Base-by-base conservation (phyloP, 345 rosid genomes). In the Camelina sativa region DNA sequence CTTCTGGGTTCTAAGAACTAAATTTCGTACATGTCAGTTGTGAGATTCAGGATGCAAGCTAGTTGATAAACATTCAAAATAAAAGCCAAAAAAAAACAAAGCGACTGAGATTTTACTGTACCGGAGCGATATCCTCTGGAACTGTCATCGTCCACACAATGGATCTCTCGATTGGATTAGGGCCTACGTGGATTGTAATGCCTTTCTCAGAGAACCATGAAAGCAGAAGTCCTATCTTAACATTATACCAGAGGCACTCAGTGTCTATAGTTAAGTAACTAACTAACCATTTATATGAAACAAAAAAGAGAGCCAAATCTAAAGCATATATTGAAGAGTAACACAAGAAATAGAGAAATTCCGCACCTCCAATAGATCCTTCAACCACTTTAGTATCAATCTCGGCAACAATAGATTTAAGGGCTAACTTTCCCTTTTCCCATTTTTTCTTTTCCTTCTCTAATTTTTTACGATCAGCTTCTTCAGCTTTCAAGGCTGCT, bases 371-470 rank as follows among this genome's bases (percentile, higher is more conserved):
- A 75, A 83, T 67, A 41, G 90, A 83, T 6, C 94, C 92, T 74
- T 95, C 97, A 76, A 92, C 86, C n/a, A 92, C 86, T 82, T 86
- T 95, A 7, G 87, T 60, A 69, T 95, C 94, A 78, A 92, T 84
- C 81, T 87, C 86, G 55, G 94, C 94, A 63, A 89, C 90, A 65
- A 95, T 86, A 76, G 91, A 90, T 75, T 95, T 87, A 61, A 83
- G 80, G 2, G 99, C 92, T 80, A 88, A 81, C 81, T 92, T 92
- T 73, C 99, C 96, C 40, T 87, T 95, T 78, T 83, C 90, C 97
- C 99, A 95, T 72, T 90, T 93, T 60, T 84, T 84, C 81, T 76
- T 85, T 80, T 93, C 92, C 73, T 86, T 92, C 80, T 90, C 89
- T 79, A 86, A 16, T 78, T 76, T 88, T 82, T 85, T 95, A 67